phyloP scores from a whole-genome alignment of 2,329 filamentous ascomycete genomes.

The Aspergillus viridinutans region DNA sequence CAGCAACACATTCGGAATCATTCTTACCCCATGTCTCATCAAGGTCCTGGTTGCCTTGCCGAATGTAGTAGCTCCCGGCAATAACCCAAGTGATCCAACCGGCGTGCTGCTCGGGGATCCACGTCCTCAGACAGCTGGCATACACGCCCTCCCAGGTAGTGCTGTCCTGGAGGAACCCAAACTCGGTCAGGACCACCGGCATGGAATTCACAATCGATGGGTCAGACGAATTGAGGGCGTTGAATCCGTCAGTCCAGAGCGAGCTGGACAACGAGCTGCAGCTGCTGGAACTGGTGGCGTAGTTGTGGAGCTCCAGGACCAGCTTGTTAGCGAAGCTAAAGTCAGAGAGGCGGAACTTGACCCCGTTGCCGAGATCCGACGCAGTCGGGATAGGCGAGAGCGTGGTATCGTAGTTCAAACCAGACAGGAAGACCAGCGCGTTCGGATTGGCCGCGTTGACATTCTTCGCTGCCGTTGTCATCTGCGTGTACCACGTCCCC shows the following conservation, averaged over 20 bases:
- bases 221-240: conserved; percentile 33
- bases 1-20: background rate
- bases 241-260: conserved; percentile 40
- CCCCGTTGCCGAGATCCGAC: conserved; percentile 31
- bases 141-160: conserved; percentile 49
- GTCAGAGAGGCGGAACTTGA: conserved; percentile 33
- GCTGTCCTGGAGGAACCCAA: conserved; percentile 48
- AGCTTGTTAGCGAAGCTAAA: conserved; percentile 44
- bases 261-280: conserved; percentile 34
- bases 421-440: conserved; percentile 47
- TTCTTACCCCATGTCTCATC: conserved; percentile 52
- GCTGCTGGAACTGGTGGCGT: conserved; percentile 36
- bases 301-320: conserved; percentile 49
- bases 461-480: conserved; percentile 37
- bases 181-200: conserved; percentile 43
- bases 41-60: conserved; percentile 50
- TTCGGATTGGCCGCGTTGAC: conserved; percentile 43
- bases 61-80: conserved; percentile 56
- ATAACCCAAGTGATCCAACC: conserved; percentile 60
- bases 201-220: conserved; percentile 31
- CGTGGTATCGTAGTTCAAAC: conserved; percentile 44
- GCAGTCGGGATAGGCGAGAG: conserved; percentile 35
- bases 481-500: conserved; percentile 44
- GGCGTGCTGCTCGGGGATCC: conserved; percentile 46
- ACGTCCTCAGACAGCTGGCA: conserved; percentile 49